Evolutionary conservation across 208 protist genomes (phyloP), one percentile per base, ranked within the genome.

Genomic region (Crithidia bombi): DNA sequence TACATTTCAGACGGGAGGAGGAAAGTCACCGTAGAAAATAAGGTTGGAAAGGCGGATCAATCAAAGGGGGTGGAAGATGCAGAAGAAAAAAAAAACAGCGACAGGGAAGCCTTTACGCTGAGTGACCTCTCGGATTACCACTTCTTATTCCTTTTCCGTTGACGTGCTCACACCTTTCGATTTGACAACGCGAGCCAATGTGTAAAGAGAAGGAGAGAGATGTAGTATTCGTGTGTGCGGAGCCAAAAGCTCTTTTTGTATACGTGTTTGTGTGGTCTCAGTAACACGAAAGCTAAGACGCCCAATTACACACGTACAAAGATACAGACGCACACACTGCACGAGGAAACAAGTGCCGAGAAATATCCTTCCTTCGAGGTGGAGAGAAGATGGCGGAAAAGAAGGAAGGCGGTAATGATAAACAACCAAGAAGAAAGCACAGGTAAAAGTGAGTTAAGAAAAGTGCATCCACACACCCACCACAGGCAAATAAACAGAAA

Each of bases 61-160:
- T 51, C 46, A 17, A 30, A 17, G n/a, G n/a, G n/a, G n/a, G n/a
- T n/a, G 39, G 49, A 44, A 5, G 25, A 6, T 35, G 32, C 12
- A 36, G 32, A 55, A 7, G 26, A 67, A 63, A 15, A 75, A 19
- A 62, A 7, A 41, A 30, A 59, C 25, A 47, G 2, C 39, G 17
- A 51, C 1, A 51, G 2, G 51, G 25, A 61, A 28, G 46, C 46
- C 46, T 51, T 51, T 28, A 51, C 46, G 23, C 28, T 23, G 28
- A 23, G 46, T 14, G 46, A 23, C 21, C 46, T 23, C 46, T 51
- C 28, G 15, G 30, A 19, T 56, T 38, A 33, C 12, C 38, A 23
- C 12, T 56, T 56, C 38, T 56, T 7, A 12, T 38, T 23, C 25
- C 5, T 3, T 30, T 38, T 3, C 21, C 17, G 30, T 19, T n/a